Base-by-base conservation (phyloP, 1,284 basidiomycete genomes). In the Phenoliferia sp. region DNA sequence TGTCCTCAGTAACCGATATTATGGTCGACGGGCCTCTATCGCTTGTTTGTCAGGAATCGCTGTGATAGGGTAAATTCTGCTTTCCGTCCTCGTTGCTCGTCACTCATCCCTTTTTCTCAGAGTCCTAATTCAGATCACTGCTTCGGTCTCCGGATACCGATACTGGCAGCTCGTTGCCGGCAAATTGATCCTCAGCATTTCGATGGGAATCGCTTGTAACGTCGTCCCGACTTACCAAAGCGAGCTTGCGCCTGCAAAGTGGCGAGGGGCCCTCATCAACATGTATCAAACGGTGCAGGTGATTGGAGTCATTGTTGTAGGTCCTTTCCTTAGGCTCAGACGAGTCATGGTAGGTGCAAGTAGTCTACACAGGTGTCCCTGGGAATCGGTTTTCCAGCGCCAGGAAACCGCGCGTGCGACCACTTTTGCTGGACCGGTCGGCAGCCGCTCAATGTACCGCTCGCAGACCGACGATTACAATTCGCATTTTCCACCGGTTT, bases 131-230 rank as follows among this genome's bases (percentile, higher is more conserved):
- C 67, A 75, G 48, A 66, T 72, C 44, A 70, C 70, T 17, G 64
- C 65, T 22, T 63, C 66, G n/a, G 50, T 70, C 54, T 62, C 67
- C 28, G 63, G 62, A 22, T 26, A 59, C 16, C 69, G 70, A 3
- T 76, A 67, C 67, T 54, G 62, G 28, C 73, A 74, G 59, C 72
- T 76, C 60, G 65, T 75, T 29, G 73, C 55, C 17, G 74, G 74
- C 57, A 74, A 74, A 44, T 10, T 73, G 10, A 54, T 54, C n/a
- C 15, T 54, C n/a, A n/a, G 22, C 10, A 9, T 54, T n/a, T 12
- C 15, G 15, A 54, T 54, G 50, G 50, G 50, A 26, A 9, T 54
- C 50, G 50, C 64, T 22, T 59, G 52, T 36, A 73, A 73, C 65
- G 62, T 73, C 55, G 62, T 74, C 31, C 73, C 73, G 5, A 62